phyloP scores from a whole-genome alignment of 2,329 filamentous ascomycete genomes.

The Ceratocystis huliohia region DNA sequence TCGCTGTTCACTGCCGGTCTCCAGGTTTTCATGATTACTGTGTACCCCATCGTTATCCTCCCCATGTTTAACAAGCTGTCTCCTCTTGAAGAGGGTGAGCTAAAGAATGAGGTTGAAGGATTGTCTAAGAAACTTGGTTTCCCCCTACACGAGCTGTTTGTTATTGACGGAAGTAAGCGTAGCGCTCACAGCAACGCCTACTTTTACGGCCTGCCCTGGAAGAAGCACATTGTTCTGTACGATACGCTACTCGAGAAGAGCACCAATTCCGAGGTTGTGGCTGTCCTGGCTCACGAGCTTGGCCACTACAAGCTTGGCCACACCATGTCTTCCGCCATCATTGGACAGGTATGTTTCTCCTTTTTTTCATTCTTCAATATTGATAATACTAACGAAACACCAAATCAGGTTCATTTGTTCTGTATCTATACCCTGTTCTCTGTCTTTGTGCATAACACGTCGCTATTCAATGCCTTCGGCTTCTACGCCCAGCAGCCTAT shows the following conservation, averaged over 20 bases:
- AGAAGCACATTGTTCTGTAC: conserved; percentile 99
- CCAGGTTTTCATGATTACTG: conserved; percentile 88
- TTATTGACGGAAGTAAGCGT: conserved; percentile 85
- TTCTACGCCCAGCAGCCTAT: conserved; percentile 75
- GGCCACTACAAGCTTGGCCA: conserved; percentile 96
- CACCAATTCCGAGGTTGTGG: conserved; percentile 80
- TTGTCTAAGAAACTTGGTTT: conserved; percentile 78
- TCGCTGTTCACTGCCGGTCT: conserved; percentile 85
- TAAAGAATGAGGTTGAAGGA: conserved; percentile 78
- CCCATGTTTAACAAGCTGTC: conserved; percentile 98
- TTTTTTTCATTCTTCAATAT: conserved; percentile 43
- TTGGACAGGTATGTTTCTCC: conserved; percentile 56
- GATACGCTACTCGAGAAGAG: conserved; percentile 96
- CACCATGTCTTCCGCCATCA: conserved; percentile 41
- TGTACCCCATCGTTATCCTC: conserved; percentile 88
- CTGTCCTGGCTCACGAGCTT: conserved; percentile 87
- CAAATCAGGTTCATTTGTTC: conserved; percentile 68
- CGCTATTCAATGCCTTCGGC: conserved; percentile 81
- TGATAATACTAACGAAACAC: conserved; percentile 24
- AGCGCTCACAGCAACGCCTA: conserved; percentile 82
- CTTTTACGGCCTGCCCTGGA: conserved; percentile 96
- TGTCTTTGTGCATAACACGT: conserved; percentile 90
- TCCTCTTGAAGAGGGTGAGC: conserved; percentile 69
- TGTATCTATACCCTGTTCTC: conserved; percentile 96
- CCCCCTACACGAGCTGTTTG: conserved; percentile 81